A percentile compares a stretch with the other conserved stretches of the same genome.
Conservation (phyloP, 768 basidiomycete genomes). For the Cyathus striatus region DNA sequence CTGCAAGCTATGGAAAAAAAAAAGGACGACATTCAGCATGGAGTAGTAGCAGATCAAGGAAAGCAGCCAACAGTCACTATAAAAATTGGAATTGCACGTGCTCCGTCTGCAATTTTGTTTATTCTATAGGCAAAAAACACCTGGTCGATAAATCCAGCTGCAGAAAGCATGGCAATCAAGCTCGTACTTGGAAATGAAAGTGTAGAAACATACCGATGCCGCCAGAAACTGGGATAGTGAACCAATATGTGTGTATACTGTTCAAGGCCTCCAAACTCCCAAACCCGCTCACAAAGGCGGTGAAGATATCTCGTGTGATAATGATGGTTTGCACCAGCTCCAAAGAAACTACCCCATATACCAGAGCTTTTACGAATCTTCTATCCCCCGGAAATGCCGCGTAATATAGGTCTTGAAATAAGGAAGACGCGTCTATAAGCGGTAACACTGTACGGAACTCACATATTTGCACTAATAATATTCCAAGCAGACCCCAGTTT, state of each 20-base stretch:
- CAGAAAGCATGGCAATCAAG: too few species aligned
- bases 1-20: slow-evolving; percentile 10
- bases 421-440: too few species aligned
- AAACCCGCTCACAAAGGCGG: slow-evolving; percentile 10
- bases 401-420: slow-evolving; percentile 19
- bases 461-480: slow-evolving; percentile 16
- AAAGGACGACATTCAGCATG: neutral
- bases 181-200: too few species aligned
- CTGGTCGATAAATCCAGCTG: slow-evolving; percentile 24
- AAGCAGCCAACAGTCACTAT: slow-evolving; percentile 9
- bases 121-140: slow-evolving; percentile 25
- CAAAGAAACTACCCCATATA: slow-evolving; percentile 15
- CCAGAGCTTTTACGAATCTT: slow-evolving; percentile 13
- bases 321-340: slow-evolving; percentile 20
- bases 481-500: slow-evolving; percentile 20
- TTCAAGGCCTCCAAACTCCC: slow-evolving; percentile 10
- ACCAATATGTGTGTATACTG: slow-evolving; percentile 14
- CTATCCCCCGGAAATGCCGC: slow-evolving; percentile 24
- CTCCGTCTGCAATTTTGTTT: slow-evolving; percentile 14
- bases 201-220: slow-evolving; percentile 16
- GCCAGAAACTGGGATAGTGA: slow-evolving; percentile 21
- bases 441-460: slow-evolving; percentile 7
- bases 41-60: too few species aligned
- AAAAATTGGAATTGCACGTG: slow-evolving; percentile 12
- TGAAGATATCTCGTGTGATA: slow-evolving; percentile 16